Conservation (phyloP, 345 rosid species). For the Excoecaria agallocha region DNA sequence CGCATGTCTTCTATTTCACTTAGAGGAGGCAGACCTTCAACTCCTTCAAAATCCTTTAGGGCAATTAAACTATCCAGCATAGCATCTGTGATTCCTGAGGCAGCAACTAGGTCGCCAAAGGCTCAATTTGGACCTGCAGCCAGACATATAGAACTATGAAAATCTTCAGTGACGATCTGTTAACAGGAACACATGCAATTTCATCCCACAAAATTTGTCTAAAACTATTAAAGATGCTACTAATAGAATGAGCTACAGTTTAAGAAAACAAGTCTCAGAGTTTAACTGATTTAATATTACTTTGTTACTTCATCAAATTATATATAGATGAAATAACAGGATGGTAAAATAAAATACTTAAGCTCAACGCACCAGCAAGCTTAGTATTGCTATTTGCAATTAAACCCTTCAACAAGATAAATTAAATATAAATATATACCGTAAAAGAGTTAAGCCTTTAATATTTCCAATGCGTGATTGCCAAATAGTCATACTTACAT, state of each 20-base stretch:
- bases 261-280: not conserved
- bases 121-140: slow-evolving; percentile 79
- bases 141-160: slow-evolving; percentile 12
- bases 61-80: slow-evolving; percentile 95
- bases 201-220: not conserved
- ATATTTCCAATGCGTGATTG: not conserved
- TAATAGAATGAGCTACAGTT: not conserved
- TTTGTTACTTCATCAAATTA: not conserved
- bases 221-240: not conserved
- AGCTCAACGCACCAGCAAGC: not conserved
- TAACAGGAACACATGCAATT: not conserved
- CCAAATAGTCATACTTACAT: slow-evolving; percentile 5
- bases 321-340: not conserved
- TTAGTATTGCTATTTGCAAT: not conserved
- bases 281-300: not conserved
- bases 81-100: slow-evolving; percentile 87
- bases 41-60: slow-evolving; percentile 72
- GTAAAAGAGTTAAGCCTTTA: not conserved
- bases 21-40: slow-evolving; percentile 85
- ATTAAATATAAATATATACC: not conserved
- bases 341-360: not conserved
- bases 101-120: slow-evolving; percentile 87
- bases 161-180: not conserved
- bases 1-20: slow-evolving; percentile 73
- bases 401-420: not conserved